Conservation (phyloP, 129 eudicot genomes). For the Ambrosia trifida region DNA sequence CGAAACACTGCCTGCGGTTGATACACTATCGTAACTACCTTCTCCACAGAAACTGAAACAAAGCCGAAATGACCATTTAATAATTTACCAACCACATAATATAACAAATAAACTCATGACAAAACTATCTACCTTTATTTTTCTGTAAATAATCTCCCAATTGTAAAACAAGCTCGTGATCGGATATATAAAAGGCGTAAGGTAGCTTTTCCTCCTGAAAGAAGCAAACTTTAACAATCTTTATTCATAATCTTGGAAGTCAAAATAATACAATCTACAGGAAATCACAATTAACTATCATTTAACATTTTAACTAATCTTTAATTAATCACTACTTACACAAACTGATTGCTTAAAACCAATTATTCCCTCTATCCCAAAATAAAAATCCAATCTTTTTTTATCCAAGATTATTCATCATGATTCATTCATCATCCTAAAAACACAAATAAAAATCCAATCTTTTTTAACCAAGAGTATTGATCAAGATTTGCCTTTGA, state of each 20-base stretch:
- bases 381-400: no score
- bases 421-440: no score
- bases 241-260: not conserved
- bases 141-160: conserved; percentile 78
- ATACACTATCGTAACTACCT: conserved; percentile 83
- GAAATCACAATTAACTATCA: not conserved
- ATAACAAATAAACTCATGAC: not conserved
- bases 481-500: no score
- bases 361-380: not conserved
- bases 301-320: not conserved
- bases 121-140: conserved; percentile 50
- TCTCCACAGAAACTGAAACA: conserved; percentile 93
- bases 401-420: no score
- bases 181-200: conserved; percentile 88
- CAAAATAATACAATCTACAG: not conserved
- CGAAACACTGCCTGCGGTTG: conserved; percentile 97
- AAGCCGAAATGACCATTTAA: not conserved
- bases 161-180: conserved; percentile 78
- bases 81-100: conserved; percentile 12
- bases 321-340: no score
- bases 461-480: no score
- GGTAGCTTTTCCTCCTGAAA: conserved; percentile 91
- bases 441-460: not conserved
- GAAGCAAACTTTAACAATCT: conserved; percentile 20
- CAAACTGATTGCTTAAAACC: no score